Base-by-base conservation (phyloP, 108 stramenopile species). In the Nitzschia sp. region DNA sequence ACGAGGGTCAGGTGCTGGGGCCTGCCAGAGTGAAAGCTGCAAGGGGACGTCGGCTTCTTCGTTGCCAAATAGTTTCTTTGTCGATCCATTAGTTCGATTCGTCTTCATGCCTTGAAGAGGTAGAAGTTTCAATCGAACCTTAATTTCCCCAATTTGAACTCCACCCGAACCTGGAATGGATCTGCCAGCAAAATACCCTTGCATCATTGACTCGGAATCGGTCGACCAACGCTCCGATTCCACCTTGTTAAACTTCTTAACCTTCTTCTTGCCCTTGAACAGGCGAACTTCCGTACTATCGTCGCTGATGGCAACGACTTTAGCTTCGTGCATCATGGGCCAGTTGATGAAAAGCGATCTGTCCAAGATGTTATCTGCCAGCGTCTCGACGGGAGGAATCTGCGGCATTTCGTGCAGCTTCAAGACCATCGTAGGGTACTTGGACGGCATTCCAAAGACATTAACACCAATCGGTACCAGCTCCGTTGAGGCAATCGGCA, bases 241-340 rank as follows among this genome's bases (percentile, higher is more conserved):
- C 26, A 76, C 26, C 59, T 78, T 71, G 59, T 71, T 68, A 35
- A 53, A 61, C 26, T 74, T 78, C 54, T 83, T 84, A 0, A 75
- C 60, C 66, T 81, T 74, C 23, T 72, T 71, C 67, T 85, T 84
- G 18, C 68, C 56, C 24, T 88, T 78, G n/a, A 70, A 45, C 33
- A 87, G 47, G 3, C 85, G 77, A 53, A 93, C 84, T 70, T 92
- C 89, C 55, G 76, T 78, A 23, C 46, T 74, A 11, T 67, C 70
- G 79, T 96, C 92, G 11, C 90, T 88, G 36, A 98, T 80, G 4
- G 91, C 97, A 46, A 93, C 87, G 29, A 97, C 90, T 70, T 88
- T 93, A 6, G 92, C 97, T 83, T 98, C 97, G 71, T 98, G 97
- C 96, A 98, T 96, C 89, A 96, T 95, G 3, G 98, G 98, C 96